These are phyloP conservation scores for Gorgonomyces haynaldii DNA, from an alignment of 192 early-diverging fungal genomes.

Conservation along the genomic window DNA sequence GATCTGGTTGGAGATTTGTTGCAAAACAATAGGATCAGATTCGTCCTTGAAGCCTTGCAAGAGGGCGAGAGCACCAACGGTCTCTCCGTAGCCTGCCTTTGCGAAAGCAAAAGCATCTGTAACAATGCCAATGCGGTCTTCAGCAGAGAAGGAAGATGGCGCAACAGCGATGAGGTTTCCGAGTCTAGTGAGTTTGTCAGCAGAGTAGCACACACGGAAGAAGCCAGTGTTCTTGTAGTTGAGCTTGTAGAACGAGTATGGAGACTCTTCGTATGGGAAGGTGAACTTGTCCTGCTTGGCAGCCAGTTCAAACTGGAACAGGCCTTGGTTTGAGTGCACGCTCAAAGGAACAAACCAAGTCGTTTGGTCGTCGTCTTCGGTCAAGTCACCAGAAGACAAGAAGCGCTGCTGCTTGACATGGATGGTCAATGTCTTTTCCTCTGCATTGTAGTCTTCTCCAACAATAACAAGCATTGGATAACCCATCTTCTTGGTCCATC, in stretches of 20 bases:
- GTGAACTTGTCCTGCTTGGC: constrained; percentile 9
- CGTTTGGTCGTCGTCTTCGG: constrained; percentile 52
- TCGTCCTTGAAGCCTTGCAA: constrained; percentile 63
- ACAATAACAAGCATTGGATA: constrained; percentile 45
- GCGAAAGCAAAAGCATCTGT: constrained; percentile 75
- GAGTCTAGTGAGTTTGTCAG: constrained; percentile 22
- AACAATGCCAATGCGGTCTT: constrained; percentile 77
- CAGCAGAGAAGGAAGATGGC: neutral
- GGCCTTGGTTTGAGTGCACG: constrained; percentile 27
- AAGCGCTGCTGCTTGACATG: constrained; percentile 71
- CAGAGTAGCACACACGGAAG: constrained; percentile 75
- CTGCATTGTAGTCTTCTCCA: constrained; percentile 35
- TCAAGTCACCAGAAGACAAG: constrained; percentile 65
- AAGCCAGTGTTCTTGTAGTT: constrained; percentile 15
- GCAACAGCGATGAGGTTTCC: neutral
- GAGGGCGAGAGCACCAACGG: constrained; percentile 63
- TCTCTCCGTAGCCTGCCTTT: constrained; percentile 64
- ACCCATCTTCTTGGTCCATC: constrained; percentile 26
- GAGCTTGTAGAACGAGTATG: neutral
- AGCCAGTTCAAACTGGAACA: neutral
- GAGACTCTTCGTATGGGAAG: constrained; percentile 10
- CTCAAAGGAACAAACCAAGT: constrained; percentile 78
- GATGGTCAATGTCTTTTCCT: constrained; percentile 31
- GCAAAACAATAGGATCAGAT: constrained; percentile 48
- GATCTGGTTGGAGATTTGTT: constrained; percentile 35